phyloP scores from a whole-genome alignment of 1,139 yeast species.

The Barnettozyma hawaiiensis region DNA sequence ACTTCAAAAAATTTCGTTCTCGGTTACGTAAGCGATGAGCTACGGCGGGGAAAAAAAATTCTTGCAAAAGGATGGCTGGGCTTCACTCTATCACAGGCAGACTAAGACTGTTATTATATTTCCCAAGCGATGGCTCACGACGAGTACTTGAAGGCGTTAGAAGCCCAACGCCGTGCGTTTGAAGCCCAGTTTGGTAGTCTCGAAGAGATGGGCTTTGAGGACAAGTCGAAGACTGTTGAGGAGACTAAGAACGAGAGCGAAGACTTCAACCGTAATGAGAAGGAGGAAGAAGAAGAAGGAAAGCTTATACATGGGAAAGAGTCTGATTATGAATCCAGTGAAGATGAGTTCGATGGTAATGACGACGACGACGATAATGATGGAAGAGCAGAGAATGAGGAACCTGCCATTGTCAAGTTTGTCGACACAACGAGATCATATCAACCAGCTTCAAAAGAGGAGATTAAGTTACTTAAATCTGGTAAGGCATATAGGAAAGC shows the following conservation, averaged over 20 bases:
- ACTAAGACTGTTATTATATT: too few species aligned
- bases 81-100: background rate
- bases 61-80: too few species aligned
- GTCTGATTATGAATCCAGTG: slow-evolving; percentile 17
- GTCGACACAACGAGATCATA: slow-evolving; percentile 32
- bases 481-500: slow-evolving; percentile 31
- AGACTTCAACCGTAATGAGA: slow-evolving; percentile 7
- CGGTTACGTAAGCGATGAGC: slow-evolving; percentile 9
- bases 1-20: background rate
- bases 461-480: slow-evolving; percentile 37
- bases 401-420: slow-evolving; percentile 44
- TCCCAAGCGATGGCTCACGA: slow-evolving; percentile 13
- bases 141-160: slow-evolving; percentile 46
- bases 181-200: slow-evolving; percentile 67
- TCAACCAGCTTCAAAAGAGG: slow-evolving; percentile 36
- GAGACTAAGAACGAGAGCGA: slow-evolving; percentile 12
- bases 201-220: slow-evolving; percentile 55
- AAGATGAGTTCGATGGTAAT: slow-evolving; percentile 11
- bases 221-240: slow-evolving; percentile 38
- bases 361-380: too few species aligned
- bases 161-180: slow-evolving; percentile 53
- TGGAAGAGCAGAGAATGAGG: slow-evolving; percentile 14
- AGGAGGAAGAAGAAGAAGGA: too few species aligned
- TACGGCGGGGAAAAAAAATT: background rate
- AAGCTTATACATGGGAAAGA: slow-evolving; percentile 19